These are phyloP conservation scores for Ammopiptanthus mongolicus DNA, from an alignment of 306 rosid genomes.

Conservation along the genomic window DNA sequence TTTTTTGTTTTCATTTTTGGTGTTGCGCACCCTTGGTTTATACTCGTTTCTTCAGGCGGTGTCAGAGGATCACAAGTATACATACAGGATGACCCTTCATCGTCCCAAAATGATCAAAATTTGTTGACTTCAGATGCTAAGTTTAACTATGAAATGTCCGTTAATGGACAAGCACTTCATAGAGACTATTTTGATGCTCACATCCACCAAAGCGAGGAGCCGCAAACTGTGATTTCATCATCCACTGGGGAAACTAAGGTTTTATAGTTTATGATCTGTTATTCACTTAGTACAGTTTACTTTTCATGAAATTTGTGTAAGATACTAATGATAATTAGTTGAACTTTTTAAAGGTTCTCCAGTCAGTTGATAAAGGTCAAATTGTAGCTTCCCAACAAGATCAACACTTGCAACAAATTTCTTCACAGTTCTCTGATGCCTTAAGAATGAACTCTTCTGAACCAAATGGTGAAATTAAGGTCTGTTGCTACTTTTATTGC, in stretches of 20 bases:
- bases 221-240: conserved; percentile 51
- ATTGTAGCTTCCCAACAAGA: conserved; percentile 53
- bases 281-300: background rate
- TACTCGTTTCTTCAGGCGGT: conserved; percentile 42
- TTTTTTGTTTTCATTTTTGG: background rate
- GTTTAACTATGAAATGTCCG: conserved; percentile 61
- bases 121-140: conserved; percentile 52
- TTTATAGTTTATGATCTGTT: background rate
- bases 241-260: conserved; percentile 70
- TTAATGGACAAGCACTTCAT: conserved; percentile 64
- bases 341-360: conserved; percentile 38
- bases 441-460: conserved; percentile 58
- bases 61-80: conserved; percentile 57
- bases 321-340: background rate
- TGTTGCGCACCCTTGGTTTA: background rate
- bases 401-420: conserved; percentile 61
- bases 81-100: conserved; percentile 46
- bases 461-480: conserved; percentile 56
- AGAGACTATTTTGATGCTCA: conserved; percentile 58
- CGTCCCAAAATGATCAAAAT: conserved; percentile 65
- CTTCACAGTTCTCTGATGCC: conserved; percentile 73
- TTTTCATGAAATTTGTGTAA: background rate
- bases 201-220: conserved; percentile 45
- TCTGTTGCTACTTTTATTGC: background rate
- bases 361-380: conserved; percentile 54